Evolutionary conservation across 148 eudicot genomes (phyloP).

Genomic region (Vaccinium corymbosum): DNA sequence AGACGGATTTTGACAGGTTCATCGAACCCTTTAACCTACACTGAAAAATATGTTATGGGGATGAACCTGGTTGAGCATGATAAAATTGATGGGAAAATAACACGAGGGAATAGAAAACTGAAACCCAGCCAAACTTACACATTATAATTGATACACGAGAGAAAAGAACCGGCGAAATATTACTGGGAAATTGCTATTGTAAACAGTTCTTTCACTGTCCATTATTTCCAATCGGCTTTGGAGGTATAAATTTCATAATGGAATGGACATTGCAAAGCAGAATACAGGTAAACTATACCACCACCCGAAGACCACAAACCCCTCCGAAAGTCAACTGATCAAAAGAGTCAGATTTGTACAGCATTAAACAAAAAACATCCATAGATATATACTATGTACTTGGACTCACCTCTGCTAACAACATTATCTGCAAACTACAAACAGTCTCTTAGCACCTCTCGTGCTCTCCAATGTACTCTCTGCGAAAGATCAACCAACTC

Average conservation of each 20-base stretch:
- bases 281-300: not conserved
- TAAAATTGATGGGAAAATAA: not conserved
- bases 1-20: not conserved
- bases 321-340: not conserved
- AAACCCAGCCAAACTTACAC: not conserved
- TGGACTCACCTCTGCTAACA: conserved; percentile 11
- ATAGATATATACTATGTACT: conserved; percentile 1
- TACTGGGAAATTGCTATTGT: not conserved
- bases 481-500: not conserved
- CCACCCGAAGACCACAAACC: not conserved
- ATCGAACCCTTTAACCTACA: not conserved
- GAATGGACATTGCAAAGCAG: not conserved
- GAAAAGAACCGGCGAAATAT: not conserved
- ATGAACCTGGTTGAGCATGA: not conserved
- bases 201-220: not conserved
- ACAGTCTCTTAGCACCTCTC: conserved; percentile 11
- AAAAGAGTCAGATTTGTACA: conserved; percentile 15
- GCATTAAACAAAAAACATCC: not conserved
- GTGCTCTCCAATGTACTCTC: not conserved
- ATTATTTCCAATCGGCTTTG: not conserved
- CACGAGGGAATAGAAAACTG: not conserved
- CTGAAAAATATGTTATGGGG: not conserved
- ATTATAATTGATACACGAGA: not conserved
- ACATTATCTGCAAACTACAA: conserved; percentile 8
- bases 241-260: not conserved